Evolutionary conservation across 257 asterid species (phyloP).

Genomic region (Capsicum chinense): DNA sequence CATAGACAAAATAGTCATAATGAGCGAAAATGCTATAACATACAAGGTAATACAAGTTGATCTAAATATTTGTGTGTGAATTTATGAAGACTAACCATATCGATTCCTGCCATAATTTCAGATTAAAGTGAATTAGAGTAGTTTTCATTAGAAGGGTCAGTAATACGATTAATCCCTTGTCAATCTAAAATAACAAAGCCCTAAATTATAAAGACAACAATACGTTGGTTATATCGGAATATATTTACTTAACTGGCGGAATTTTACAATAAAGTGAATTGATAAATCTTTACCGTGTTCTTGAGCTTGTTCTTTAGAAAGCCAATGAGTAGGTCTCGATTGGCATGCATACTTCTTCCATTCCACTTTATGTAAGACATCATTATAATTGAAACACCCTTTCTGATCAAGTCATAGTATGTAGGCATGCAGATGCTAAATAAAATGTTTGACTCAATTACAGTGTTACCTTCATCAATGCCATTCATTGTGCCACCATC

Average conservation of each 20-base stretch:
- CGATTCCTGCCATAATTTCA: constrained; percentile 79
- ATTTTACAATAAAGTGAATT: neutral
- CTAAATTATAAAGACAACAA: constrained; percentile 40
- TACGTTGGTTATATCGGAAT: neutral
- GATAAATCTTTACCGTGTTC: constrained; percentile 53
- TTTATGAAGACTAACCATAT: constrained; percentile 62
- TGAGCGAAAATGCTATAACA: neutral
- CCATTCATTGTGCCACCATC: constrained; percentile 73
- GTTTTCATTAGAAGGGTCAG: constrained; percentile 71
- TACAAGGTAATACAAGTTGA: neutral
- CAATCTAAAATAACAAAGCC: constrained; percentile 90
- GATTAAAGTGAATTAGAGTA: constrained; percentile 84
- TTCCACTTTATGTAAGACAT: constrained; percentile 75
- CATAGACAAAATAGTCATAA: neutral
- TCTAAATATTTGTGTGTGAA: neutral
- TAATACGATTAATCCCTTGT: constrained; percentile 79
- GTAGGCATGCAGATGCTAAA: constrained; percentile 69
- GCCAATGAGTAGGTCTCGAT: constrained; percentile 53
- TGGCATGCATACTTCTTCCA: constrained; percentile 64
- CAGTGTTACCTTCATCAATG: constrained; percentile 61
- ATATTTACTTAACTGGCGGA: neutral
- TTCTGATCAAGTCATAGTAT: constrained; percentile 54
- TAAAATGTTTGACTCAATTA: constrained; percentile 51
- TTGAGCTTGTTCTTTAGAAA: constrained; percentile 60
- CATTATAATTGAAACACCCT: constrained; percentile 74